These are phyloP conservation scores for Camelina neglecta DNA, from an alignment of 345 rosid species.

Conservation along the genomic window DNA sequence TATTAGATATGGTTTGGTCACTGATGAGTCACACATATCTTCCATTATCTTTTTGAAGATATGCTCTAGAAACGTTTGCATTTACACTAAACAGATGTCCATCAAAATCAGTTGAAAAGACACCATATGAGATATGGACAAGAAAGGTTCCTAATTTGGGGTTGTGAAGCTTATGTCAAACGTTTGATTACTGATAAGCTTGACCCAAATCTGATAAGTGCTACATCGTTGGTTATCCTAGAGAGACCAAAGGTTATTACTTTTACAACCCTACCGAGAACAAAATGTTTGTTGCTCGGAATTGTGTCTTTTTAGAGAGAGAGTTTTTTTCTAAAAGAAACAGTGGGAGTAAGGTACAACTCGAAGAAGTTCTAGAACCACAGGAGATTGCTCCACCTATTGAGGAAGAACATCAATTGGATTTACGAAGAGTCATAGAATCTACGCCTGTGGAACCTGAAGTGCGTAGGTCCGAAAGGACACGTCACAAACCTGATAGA, in stretches of 20 bases:
- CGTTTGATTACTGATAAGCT: background rate
- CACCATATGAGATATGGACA: background rate
- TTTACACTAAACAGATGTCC: background rate
- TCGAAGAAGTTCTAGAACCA: too few species aligned
- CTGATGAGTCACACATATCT: background rate
- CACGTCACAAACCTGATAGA: background rate
- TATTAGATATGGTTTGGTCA: background rate
- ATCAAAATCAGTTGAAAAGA: background rate
- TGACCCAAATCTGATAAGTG: background rate
- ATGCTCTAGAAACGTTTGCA: background rate
- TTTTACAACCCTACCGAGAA: background rate
- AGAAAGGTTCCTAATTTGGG: background rate
- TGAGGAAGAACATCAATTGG: too few species aligned
- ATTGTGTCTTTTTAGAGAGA: too few species aligned
- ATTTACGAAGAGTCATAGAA: too few species aligned
- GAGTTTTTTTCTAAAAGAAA: too few species aligned
- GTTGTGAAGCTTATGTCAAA: background rate
- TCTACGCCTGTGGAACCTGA: too few species aligned
- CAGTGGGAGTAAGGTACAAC: too few species aligned
- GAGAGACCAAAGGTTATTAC: background rate
- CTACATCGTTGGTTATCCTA: background rate
- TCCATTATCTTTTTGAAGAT: background rate
- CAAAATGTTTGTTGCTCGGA: slow-evolving; percentile 3
- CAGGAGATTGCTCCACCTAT: too few species aligned
- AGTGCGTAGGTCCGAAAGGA: background rate